Evolutionary conservation across 2,329 filamentous ascomycete genomes (phyloP).

Genomic region (Scedosporium aurantiacum): DNA sequence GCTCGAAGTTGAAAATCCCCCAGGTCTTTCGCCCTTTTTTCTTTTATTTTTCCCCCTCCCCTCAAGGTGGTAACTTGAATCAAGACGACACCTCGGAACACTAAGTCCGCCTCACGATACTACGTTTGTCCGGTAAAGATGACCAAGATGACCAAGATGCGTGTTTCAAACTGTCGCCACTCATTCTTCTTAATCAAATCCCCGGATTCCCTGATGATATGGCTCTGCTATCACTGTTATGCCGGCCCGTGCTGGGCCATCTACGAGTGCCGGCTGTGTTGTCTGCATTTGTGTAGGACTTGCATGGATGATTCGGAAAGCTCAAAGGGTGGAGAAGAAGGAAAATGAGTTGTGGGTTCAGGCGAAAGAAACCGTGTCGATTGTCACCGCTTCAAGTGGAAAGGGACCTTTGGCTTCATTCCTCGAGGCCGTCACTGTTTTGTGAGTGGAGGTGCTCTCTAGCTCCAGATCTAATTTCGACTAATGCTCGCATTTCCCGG

Average conservation of each 20-base stretch:
- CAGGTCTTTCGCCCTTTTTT: not conserved
- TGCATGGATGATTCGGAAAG: not conserved
- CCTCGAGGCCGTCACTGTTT: no score
- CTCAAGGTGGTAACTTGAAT: not conserved
- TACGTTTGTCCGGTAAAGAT: not conserved
- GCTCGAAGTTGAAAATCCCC: not conserved
- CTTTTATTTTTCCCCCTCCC: not conserved
- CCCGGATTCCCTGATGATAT: not conserved
- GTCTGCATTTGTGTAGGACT: not conserved
- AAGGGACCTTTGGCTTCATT: no score
- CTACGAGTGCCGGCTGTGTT: slow-evolving; percentile 2
- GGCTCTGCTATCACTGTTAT: slow-evolving; percentile 1
- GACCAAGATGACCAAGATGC: not conserved
- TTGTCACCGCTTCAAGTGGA: no score
- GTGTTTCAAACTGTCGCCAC: not conserved
- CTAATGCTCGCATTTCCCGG: no score
- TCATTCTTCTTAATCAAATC: slow-evolving; percentile 4
- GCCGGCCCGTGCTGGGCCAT: slow-evolving; percentile 5
- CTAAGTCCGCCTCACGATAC: not conserved
- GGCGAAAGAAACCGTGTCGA: no score
- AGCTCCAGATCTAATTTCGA: no score
- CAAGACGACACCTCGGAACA: not conserved
- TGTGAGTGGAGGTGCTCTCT: no score
- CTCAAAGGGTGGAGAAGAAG: not conserved
- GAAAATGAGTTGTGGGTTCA: no score